A percentile compares a stretch with the other conserved stretches of the same genome.
Conservation (phyloP, 2,329 filamentous ascomycete species). For the Aspergillus tanneri region DNA sequence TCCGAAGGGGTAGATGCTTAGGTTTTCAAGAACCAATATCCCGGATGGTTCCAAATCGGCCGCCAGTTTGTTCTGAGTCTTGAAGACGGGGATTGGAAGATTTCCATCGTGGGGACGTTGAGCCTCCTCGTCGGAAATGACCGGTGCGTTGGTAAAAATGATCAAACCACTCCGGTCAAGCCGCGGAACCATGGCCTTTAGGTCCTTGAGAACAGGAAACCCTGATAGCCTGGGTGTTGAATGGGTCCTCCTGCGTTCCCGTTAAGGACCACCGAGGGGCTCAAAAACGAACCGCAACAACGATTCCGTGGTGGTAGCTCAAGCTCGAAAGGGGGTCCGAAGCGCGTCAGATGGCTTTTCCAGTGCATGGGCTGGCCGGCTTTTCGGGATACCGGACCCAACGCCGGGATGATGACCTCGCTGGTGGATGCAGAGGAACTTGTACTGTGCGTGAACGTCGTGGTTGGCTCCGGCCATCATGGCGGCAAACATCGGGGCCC, state of each 20-base stretch:
- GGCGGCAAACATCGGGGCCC: constrained; percentile 11
- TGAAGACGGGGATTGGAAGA: background rate
- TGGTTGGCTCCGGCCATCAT: constrained; percentile 7
- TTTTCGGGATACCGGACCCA: constrained; percentile 11
- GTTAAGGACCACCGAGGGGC: constrained; percentile 14
- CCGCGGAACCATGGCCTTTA: constrained; percentile 5
- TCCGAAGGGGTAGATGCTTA: constrained; percentile 17
- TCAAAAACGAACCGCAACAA: constrained; percentile 15
- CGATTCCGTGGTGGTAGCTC: constrained; percentile 15
- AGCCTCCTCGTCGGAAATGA: constrained; percentile 8
- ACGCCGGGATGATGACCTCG: constrained; percentile 8
- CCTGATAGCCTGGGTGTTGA: constrained; percentile 14
- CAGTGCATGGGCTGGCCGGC: constrained; percentile 8
- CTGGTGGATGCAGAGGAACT: constrained; percentile 5
- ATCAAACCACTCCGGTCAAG: constrained; percentile 10
- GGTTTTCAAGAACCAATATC: constrained; percentile 4
- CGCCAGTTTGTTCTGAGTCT: constrained; percentile 1
- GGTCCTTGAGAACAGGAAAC: constrained; percentile 5
- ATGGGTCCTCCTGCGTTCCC: constrained; percentile 13
- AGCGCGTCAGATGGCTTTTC: constrained; percentile 15
- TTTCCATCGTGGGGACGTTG: background rate
- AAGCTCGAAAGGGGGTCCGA: constrained; percentile 17
- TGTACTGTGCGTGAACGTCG: constrained; percentile 12
- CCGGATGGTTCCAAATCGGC: background rate
- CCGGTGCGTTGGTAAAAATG: constrained; percentile 13